Evolutionary conservation across 2,329 filamentous ascomycete genomes (phyloP), one percentile per base, ranked within the genome.

Genomic region (Venturia oleaginea): DNA sequence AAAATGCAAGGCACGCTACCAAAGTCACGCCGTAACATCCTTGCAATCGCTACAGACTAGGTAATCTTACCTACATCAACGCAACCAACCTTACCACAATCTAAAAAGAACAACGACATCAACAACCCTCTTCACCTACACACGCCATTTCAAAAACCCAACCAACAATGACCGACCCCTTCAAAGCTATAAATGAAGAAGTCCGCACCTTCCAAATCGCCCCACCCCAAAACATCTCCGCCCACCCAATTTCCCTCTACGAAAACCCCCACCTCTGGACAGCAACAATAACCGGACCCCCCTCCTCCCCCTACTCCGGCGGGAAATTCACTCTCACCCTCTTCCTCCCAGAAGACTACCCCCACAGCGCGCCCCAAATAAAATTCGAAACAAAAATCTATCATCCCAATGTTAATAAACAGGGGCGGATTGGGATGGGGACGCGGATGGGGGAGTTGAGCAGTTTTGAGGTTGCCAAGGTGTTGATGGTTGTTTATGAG

Each of bases 381-480:
- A 86, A 83, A 72, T 96, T 96, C 83, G 79, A 81, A 68, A 96
- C 92, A 61, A 93, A 92, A 78, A 89, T 96, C 81, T 97, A 96
- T 83, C 92, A 97, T 79, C 92, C 92, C 59, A 97, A 97, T 78
- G 85, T 97, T 66, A 91, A 96, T 76, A 83, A 84, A 72, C 84
- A 86, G 69, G 92, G 92, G 66, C 87, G 83, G 77, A 90, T 97
- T 85, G 96, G 92, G 77, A 82, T 97, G 59, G 86, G 85, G 66
- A 84, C 92, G 76, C 84, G 96, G 70, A 91, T 92, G 74, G 91
- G 95, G 71, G 87, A 90, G 77, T 96, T 92, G 92, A 96, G 96
- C 82, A 92, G 92, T 22, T 87, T 88, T 71, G 89, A 87, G 78
- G 83, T 96, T 68, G 77, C 78, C 57, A 84, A 85, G 63, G 90